A percentile compares a stretch with the other conserved stretches of the same genome.
phyloP scores from a whole-genome alignment of 2,329 filamentous ascomycete species.

The Dactylellina haptotyla region DNA sequence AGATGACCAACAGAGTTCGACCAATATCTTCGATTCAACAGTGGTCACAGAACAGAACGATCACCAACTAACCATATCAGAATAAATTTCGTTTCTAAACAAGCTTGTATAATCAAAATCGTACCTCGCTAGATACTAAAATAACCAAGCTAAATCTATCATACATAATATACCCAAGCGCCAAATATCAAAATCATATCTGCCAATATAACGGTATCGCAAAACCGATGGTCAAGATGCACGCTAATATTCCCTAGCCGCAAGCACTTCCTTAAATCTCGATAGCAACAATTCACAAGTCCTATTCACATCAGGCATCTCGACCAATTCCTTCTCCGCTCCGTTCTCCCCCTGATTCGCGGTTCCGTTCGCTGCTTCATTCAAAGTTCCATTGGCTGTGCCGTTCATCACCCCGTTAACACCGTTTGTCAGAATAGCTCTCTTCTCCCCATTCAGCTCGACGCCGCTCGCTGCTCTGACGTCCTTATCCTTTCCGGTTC shows the following conservation, averaged over 20 bases:
- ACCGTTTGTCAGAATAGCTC: not conserved
- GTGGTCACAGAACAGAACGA: too few relatives aligned
- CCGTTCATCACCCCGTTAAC: not conserved
- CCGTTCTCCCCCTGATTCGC: conserved; percentile 57
- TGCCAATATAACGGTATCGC: not conserved
- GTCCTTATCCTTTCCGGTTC: conserved; percentile 67
- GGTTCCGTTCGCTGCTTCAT: conserved; percentile 63
- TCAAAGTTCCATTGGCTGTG: conserved; percentile 61
- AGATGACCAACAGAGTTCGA: too few relatives aligned
- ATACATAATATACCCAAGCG: not conserved
- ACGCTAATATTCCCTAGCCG: conserved; percentile 29
- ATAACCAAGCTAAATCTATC: not conserved
- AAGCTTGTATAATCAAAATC: too few relatives aligned
- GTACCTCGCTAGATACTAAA: too few relatives aligned
- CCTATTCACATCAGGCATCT: conserved; percentile 63
- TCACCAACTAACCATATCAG: too few relatives aligned
- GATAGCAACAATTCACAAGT: conserved; percentile 63
- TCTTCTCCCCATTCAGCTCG: conserved; percentile 31
- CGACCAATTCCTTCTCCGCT: conserved; percentile 58
- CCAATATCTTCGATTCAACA: too few relatives aligned
- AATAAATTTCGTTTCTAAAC: too few relatives aligned
- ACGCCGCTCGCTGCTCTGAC: conserved; percentile 47
- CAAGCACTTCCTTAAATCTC: conserved; percentile 62
- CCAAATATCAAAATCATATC: conserved; percentile 10
- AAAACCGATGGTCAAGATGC: not conserved